Base-by-base conservation (phyloP, 306 rosid species). In the Prunus persica region DNA sequence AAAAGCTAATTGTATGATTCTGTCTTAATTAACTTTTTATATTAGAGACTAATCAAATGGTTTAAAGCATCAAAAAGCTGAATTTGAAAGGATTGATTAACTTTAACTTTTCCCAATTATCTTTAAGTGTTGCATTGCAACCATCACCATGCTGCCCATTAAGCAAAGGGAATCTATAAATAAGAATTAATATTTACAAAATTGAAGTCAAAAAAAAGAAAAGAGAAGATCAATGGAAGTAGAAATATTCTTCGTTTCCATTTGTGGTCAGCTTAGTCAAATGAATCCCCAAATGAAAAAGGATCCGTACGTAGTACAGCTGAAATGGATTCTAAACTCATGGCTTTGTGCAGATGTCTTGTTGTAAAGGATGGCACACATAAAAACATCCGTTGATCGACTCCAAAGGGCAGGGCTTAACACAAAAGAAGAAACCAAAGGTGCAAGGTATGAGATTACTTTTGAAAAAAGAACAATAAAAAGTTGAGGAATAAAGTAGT, bases 201-300 rank as follows among this genome's bases (percentile, higher is more conserved):
- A 63, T n/a, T 56, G 68, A 6, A 51, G 65, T 47, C 32, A 50
- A 58, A 45, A 47, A 9, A 71, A 20, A 51, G 68, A 14, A 19
- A 63, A 41, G 32, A 65, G 65, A 25, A 60, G 32, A 60, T 60
- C 1, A 60, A 19, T 47, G 25, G 54, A 61, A 51, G 52, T 46
- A 68, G 82, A 75, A 81, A 60, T 69, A 78, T 78, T 68, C 68
- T 22, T 34, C 22, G 43, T 71, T 84, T 72, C 77, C 46, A 66
- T 56, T 54, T 76, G 8, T 75, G 67, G 88, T 24, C 56, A 8
- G 15, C 22, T 30, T 34, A 57, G 80, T 73, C 51, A 55, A 47
- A 30, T 25, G 62, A 79, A 69, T 50, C 63, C 82, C n/a, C 76
- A 69, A 68, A 78, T 81, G 82, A 65, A 78, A 86, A 83, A 78